A percentile compares a stretch with the other conserved stretches of the same genome.
Evolutionary conservation across 2,329 filamentous ascomycete genomes (phyloP).

Genomic region (Xylaria sp.): DNA sequence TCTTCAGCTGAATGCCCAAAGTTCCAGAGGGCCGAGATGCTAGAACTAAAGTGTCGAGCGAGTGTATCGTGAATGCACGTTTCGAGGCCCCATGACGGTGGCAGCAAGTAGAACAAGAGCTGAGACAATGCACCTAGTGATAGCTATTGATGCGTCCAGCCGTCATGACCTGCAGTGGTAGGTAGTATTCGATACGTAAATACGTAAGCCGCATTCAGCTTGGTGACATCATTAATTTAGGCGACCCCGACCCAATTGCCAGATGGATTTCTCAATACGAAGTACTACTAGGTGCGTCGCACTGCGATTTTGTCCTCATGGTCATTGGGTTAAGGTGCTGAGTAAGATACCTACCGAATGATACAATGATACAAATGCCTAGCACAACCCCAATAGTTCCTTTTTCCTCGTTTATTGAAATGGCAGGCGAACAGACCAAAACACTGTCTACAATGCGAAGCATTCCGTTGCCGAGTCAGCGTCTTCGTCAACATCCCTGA

Average conservation of each 20-base stretch:
- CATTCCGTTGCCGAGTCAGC: background rate
- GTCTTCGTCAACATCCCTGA: background rate
- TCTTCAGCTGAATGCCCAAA: conserved; percentile 6
- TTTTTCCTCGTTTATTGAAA: no score
- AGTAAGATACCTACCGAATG: no score
- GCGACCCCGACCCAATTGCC: background rate
- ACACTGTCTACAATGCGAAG: background rate
- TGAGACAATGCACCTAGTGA: background rate
- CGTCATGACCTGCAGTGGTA: background rate
- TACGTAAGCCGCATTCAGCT: background rate
- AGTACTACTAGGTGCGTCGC: background rate
- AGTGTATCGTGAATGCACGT: background rate
- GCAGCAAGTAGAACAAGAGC: background rate
- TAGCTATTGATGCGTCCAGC: background rate
- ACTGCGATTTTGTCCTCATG: background rate
- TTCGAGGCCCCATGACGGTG: background rate
- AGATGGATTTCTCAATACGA: background rate
- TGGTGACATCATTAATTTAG: conserved; percentile 15
- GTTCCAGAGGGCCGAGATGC: background rate
- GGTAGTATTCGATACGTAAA: no score
- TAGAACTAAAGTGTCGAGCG: conserved; percentile 4
- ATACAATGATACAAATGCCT: no score
- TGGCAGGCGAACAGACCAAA: no score
- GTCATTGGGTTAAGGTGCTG: background rate
- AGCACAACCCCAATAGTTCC: no score